Evolutionary conservation across 495 filamentous ascomycete species (phyloP).

Genomic region (Neurospora cerealis): DNA sequence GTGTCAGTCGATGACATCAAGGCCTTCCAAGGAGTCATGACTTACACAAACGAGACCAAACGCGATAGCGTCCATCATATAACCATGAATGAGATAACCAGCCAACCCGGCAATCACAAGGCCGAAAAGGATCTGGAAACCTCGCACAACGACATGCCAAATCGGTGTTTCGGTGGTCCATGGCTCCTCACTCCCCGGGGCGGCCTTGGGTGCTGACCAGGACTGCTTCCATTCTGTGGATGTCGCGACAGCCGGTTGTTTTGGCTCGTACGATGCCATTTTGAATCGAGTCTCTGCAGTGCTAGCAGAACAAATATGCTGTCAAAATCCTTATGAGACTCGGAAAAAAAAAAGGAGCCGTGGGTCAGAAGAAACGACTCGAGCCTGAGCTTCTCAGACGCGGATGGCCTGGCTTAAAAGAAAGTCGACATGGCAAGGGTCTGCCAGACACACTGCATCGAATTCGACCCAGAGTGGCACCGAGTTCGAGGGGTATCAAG

Average conservation of each 20-base stretch:
- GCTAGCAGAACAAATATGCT: not conserved
- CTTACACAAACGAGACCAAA: slow-evolving; percentile 32
- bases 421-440: not conserved
- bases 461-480: not conserved
- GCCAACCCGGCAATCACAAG: slow-evolving; percentile 29
- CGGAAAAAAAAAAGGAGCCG: not conserved
- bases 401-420: not conserved
- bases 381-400: not conserved
- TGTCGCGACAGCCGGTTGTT: not conserved
- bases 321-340: not conserved
- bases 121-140: slow-evolving; percentile 28
- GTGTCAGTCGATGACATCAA: not conserved
- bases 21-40: not conserved
- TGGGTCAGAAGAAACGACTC: not conserved
- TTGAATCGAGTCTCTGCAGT: not conserved
- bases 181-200: not conserved
- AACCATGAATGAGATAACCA: slow-evolving; percentile 34
- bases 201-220: not conserved
- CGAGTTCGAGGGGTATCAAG: not conserved
- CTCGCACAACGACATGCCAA: slow-evolving; percentile 30
- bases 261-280: not conserved
- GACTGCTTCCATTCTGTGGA: not conserved
- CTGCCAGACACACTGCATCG: not conserved
- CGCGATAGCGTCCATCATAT: slow-evolving; percentile 21
- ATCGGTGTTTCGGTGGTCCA: slow-evolving; percentile 18